Percentiles rank a stretch among this genome's conserved stretches.
phyloP scores from a whole-genome alignment of 2,329 filamentous ascomycete genomes.

The Claviceps capensis region DNA sequence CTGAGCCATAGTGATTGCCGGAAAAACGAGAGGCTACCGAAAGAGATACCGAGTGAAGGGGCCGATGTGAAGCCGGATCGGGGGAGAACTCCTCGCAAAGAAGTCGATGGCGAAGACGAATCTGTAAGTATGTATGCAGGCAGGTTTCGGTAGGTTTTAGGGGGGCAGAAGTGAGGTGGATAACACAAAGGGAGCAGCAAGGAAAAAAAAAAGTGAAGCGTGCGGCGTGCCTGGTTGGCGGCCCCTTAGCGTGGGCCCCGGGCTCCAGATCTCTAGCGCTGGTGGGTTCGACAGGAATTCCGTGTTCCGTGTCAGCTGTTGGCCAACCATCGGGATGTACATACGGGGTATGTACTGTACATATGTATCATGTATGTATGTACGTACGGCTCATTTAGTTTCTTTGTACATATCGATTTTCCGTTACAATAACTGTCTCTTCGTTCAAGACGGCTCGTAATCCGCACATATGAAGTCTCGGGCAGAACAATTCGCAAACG shows the following conservation, averaged over 20 bases:
- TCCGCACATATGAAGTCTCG: too few relatives aligned
- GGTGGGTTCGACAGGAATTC: not conserved
- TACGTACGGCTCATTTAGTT: too few relatives aligned
- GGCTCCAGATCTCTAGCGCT: not conserved
- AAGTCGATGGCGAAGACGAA: not conserved
- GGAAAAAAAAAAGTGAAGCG: not conserved
- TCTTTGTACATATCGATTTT: too few relatives aligned
- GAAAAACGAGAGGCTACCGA: not conserved
- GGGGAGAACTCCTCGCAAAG: conserved; percentile 3
- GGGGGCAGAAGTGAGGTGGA: not conserved
- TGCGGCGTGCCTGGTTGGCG: not conserved
- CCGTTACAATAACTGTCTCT: too few relatives aligned
- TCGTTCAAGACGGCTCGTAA: too few relatives aligned
- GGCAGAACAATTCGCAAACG: not conserved
- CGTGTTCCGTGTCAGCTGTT: too few relatives aligned
- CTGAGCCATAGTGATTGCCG: conserved; percentile 28
- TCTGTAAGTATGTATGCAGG: not conserved
- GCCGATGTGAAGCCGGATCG: conserved; percentile 9
- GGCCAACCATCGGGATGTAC: too few relatives aligned
- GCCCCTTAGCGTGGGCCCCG: not conserved
- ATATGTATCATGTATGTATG: too few relatives aligned
- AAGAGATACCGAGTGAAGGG: conserved; percentile 7
- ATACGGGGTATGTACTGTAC: too few relatives aligned
- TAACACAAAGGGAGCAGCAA: not conserved
- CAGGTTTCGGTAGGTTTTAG: not conserved